Conservation (phyloP, 345 rosid species). For the Brassica cretica region DNA sequence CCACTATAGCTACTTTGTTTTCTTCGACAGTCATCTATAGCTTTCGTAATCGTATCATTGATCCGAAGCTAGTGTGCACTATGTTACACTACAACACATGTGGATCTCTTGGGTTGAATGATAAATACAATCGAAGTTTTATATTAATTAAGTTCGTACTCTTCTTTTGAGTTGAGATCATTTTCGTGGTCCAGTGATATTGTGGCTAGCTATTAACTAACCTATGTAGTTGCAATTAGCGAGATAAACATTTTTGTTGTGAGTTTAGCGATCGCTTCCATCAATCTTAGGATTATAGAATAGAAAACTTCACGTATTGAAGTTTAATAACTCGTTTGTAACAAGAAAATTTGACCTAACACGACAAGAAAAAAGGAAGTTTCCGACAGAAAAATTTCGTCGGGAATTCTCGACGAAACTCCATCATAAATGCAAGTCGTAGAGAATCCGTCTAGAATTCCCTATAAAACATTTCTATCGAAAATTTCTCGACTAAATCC, state of each 20-base stretch:
- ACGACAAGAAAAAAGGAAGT: no score
- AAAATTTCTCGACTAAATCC: no score
- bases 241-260: not conserved
- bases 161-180: not conserved
- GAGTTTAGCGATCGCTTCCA: not conserved
- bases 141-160: not conserved
- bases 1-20: conserved; percentile 1
- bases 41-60: not conserved
- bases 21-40: not conserved
- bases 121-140: not conserved
- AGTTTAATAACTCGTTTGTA: not conserved
- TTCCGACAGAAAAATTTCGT: no score
- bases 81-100: not conserved
- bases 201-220: not conserved
- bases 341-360: not conserved
- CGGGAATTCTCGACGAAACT: no score
- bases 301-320: not conserved
- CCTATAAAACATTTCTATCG: no score
- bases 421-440: no score
- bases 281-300: not conserved
- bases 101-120: not conserved
- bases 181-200: not conserved
- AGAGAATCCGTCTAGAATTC: no score
- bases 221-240: not conserved
- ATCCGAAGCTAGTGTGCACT: not conserved